Evolutionary conservation across 2,329 filamentous ascomycete genomes (phyloP), one percentile per base, ranked within the genome.

Genomic region (Penicillium sp.): DNA sequence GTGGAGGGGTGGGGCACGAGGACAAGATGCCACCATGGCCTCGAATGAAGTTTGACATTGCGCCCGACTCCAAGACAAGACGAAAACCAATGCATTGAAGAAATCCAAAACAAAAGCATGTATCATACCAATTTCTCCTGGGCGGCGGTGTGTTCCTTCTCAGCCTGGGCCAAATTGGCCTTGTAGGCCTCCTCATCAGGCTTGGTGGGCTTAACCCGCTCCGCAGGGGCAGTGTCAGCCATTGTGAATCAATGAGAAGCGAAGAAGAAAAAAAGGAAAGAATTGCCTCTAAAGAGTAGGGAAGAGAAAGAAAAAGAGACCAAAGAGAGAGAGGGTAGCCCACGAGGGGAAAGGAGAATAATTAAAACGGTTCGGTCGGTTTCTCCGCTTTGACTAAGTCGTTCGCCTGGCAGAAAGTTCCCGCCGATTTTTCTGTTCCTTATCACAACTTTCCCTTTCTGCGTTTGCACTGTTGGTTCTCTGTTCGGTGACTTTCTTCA

Each of bases 171-270:
- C 58, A 96, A 82, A 61, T 84, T 83, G 72, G 87, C 83, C 79
- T 96, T 92, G 82, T 87, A 99, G 65, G 82, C 80, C 63, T 88
- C 88, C 79, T 94, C 89, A 75, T 97, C 90, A 45, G 94, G 94
- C 82, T 89, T 91, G 77, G 89, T 84, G 51, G 92, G 92, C 78
- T 87, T 91, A 69, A 67, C 67, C 69, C 75, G 72, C 67, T 75
- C 75, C 56, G 66, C 64, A 65, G 67, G 61, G 60, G 70, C 67
- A 35, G 37, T 51, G 2, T 42, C 27, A 65, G 75, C 69, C 74
- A 77, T 77, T 58, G 55, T 65, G 49, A 55, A 55, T 41, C 31
- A 57, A 14, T 48, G 49, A 57, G 54, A 57, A 56, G 47, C 48
- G 51, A 53, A 54, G 37, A 56, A 53, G 50, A 40, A 53, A 51